Evolutionary conservation across 345 rosid genomes (phyloP).

Genomic region (Lenwebbia sp.): DNA sequence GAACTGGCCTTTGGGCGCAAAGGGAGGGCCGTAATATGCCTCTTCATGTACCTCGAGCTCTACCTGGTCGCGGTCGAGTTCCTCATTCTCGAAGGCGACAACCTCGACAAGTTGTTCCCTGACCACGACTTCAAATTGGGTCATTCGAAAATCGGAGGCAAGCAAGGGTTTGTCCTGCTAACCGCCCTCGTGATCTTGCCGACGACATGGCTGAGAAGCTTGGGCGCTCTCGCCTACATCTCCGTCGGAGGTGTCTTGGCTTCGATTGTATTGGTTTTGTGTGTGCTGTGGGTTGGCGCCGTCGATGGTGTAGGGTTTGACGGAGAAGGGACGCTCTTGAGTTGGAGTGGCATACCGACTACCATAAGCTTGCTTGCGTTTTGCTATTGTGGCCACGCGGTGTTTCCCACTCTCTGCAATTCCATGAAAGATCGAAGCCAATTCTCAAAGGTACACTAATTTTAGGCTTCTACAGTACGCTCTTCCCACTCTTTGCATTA

Average conservation of each 20-base stretch:
- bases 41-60: conserved; percentile 47
- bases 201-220: conserved; percentile 59
- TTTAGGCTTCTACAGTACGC: neutral
- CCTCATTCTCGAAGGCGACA: conserved; percentile 60
- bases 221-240: conserved; percentile 48
- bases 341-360: conserved; percentile 43
- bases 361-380: conserved; percentile 41
- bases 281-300: conserved; percentile 51
- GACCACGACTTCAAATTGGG: conserved; percentile 16
- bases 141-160: conserved; percentile 31
- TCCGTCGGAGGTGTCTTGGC: conserved; percentile 61
- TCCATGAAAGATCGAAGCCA: conserved; percentile 63
- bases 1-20: conserved; percentile 42
- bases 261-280: conserved; percentile 26
- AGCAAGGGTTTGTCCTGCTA: conserved; percentile 41
- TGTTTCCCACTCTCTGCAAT: conserved; percentile 56
- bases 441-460: conserved; percentile 37
- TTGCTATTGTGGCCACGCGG: conserved; percentile 55
- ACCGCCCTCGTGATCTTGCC: conserved; percentile 41
- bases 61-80: conserved; percentile 59
- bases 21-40: conserved; percentile 43
- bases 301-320: conserved; percentile 46
- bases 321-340: conserved; percentile 22
- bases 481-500: neutral
- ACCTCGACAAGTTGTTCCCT: conserved; percentile 49